Evolutionary conservation across 179 eudicot species (phyloP).

Genomic region (Actinidia arguta): DNA sequence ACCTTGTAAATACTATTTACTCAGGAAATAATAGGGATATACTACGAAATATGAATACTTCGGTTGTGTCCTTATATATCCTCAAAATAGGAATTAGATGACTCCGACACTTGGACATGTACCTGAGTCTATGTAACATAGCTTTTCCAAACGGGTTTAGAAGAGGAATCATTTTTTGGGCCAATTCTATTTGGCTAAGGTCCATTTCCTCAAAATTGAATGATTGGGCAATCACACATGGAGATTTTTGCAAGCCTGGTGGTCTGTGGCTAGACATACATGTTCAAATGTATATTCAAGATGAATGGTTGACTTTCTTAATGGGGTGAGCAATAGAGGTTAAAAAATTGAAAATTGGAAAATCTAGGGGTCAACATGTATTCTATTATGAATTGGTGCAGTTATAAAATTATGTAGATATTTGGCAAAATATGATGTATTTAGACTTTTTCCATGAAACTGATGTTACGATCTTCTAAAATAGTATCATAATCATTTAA

Average conservation of each 20-base stretch:
- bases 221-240: slow-evolving; percentile 74
- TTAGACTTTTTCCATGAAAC: not conserved
- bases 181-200: slow-evolving; percentile 65
- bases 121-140: not conserved
- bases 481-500: not conserved
- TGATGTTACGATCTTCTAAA: not conserved
- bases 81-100: no score
- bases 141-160: slow-evolving; percentile 33
- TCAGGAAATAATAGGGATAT: no score
- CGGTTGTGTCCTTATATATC: no score
- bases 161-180: slow-evolving; percentile 91
- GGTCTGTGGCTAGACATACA: slow-evolving; percentile 63
- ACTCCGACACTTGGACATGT: no score
- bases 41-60: no score
- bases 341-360: not conserved
- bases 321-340: not conserved
- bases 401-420: not conserved
- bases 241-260: slow-evolving; percentile 82
- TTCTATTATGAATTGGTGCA: not conserved
- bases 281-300: no score
- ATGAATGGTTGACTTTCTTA: not conserved
- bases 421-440: not conserved
- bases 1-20: no score
- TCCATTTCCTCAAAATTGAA: slow-evolving; percentile 75
- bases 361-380: not conserved